Percentiles rank a stretch among this genome's conserved stretches.
Evolutionary conservation across 2,329 filamentous ascomycete genomes (phyloP).

Genomic region (Erysiphe pulchra): DNA sequence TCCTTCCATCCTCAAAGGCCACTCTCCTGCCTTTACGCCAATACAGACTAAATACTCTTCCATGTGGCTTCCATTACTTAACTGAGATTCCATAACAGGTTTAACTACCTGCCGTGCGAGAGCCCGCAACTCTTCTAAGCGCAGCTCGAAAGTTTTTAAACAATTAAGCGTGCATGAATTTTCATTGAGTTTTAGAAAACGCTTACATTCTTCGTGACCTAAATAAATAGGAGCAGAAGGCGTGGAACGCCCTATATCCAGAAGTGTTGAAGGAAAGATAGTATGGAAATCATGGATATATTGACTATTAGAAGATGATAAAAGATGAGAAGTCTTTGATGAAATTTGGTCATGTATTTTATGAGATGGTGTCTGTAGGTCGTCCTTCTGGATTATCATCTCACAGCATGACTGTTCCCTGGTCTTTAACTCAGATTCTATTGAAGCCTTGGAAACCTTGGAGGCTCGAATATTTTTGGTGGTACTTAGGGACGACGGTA

Average conservation of each 20-base stretch:
- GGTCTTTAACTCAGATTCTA: neutral
- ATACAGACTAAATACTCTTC: conserved; percentile 40
- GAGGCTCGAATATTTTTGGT: conserved; percentile 16
- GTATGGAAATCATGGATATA: conserved; percentile 4
- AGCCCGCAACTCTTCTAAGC: conserved; percentile 69
- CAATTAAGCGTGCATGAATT: conserved; percentile 66
- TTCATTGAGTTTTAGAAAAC: conserved; percentile 61
- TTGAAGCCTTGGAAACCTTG: conserved; percentile 1
- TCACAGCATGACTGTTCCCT: conserved; percentile 1
- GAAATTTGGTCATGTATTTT: neutral
- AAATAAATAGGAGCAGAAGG: conserved; percentile 41
- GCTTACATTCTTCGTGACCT: conserved; percentile 66
- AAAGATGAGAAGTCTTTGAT: neutral
- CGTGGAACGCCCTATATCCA: conserved; percentile 17
- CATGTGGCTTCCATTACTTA: conserved; percentile 44
- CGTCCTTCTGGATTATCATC: conserved; percentile 3
- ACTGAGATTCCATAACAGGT: conserved; percentile 61
- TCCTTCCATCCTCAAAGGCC: conserved; percentile 24
- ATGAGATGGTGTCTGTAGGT: conserved; percentile 5
- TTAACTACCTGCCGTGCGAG: conserved; percentile 61
- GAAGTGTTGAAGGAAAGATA: conserved; percentile 13
- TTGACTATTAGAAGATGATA: conserved; percentile 6
- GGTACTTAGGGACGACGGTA: conserved; percentile 21
- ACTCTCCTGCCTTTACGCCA: conserved; percentile 31
- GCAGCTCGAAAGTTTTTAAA: conserved; percentile 57